These are phyloP conservation scores for Cytospora paraplurivora DNA, from an alignment of 2,329 filamentous ascomycete species.

Conservation along the genomic window DNA sequence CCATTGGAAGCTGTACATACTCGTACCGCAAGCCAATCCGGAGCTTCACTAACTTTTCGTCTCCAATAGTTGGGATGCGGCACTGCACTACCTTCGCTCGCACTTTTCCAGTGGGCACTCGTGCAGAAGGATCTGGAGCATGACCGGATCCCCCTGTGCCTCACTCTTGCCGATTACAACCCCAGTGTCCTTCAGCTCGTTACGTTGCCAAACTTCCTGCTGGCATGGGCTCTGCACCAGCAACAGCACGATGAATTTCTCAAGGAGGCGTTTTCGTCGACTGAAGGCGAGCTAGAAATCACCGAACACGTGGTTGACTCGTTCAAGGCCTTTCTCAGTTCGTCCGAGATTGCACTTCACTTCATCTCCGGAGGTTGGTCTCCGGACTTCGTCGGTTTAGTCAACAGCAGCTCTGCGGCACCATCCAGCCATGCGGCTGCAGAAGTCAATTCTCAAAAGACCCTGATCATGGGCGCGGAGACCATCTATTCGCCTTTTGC, in stretches of 20 bases:
- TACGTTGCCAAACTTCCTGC: slow-evolving; percentile 75
- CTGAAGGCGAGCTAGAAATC: slow-evolving; percentile 65
- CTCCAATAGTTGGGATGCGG: slow-evolving; percentile 71
- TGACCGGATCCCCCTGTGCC: slow-evolving; percentile 47
- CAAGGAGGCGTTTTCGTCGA: slow-evolving; percentile 47
- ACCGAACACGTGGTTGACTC: slow-evolving; percentile 57
- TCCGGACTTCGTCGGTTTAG: slow-evolving; percentile 60
- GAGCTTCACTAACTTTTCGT: slow-evolving; percentile 29
- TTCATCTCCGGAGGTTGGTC: slow-evolving; percentile 80
- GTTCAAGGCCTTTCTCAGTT: slow-evolving; percentile 58
- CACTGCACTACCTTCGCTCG: slow-evolving; percentile 71
- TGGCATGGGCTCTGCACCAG: slow-evolving; percentile 64
- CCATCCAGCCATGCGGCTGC: slow-evolving; percentile 26
- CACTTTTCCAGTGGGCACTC: slow-evolving; percentile 64
- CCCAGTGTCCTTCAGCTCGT: slow-evolving; percentile 75
- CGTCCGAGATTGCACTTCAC: slow-evolving; percentile 56
- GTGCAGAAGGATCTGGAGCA: slow-evolving; percentile 8
- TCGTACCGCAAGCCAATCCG: slow-evolving; percentile 22
- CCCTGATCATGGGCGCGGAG: slow-evolving; percentile 71
- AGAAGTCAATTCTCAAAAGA: slow-evolving; percentile 33
- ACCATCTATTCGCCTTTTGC: slow-evolving; percentile 82
- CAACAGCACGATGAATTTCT: slow-evolving; percentile 43
- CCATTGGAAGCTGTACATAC: neutral
- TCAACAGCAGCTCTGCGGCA: slow-evolving; percentile 39
- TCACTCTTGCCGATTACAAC: slow-evolving; percentile 80